Base-by-base conservation (phyloP, 108 stramenopile species). In the Epipyxis sp. region DNA sequence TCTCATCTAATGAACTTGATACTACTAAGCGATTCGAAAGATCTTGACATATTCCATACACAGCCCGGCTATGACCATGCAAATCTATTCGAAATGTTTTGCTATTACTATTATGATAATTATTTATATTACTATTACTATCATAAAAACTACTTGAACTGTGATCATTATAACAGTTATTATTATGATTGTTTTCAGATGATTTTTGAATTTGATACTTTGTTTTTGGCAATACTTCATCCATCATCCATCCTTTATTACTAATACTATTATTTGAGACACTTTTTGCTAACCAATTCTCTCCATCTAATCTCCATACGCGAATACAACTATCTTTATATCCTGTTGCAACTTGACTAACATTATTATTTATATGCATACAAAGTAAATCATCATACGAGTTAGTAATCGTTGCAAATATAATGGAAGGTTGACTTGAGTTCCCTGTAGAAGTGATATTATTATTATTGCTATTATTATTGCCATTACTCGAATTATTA, bases 341-440 rank as follows among this genome's bases (percentile, higher is more conserved):
- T 6, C 34, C 61, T 3, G 61, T 25, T 10, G 25, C 61, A 13
- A 25, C 35, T 65, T 65, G 61, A 65, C 35, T 65, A 10, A 65
- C 61, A 29, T 10, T 35, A 16, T 29, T 10, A 29, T 29, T 35
- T 32, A 65, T 65, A 65, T 3, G 6, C 13, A 65, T 3, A 29
- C 30, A 65, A 29, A 37, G 20, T 32, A 65, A 25, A 65, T 65
- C 6, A 65, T 65, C 61, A 3, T 65, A 3, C 3, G 61, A 16
- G 34, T 65, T 65, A 37, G 30, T 25, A 25, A 65, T 65, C 61
- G 61, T 65, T 16, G 61, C 61, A 65, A 29, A 65, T 16, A 65
- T 65, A 65, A 65, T 65, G 6, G 61, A 65, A 32, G 61, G 61
- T 35, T 65, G 10, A 10, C 20, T 32, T 37, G 61, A 6, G 25